A percentile compares a stretch with the other conserved stretches of the same genome.
Conservation (phyloP, 371 early-diverging fungal genomes). For the Mortierella sp. region DNA sequence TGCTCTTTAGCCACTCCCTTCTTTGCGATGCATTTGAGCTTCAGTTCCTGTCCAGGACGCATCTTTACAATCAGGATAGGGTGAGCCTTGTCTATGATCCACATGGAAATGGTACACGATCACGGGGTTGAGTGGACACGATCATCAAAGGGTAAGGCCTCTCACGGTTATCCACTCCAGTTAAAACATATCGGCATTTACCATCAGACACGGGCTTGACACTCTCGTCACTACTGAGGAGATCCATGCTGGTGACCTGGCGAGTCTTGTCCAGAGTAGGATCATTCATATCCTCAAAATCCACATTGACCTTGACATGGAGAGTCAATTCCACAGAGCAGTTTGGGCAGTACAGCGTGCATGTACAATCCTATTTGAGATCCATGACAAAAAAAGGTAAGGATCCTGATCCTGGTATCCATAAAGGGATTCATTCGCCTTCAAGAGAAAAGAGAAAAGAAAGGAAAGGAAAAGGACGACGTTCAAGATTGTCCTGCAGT, state of each 20-base stretch:
- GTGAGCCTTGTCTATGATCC: constrained; percentile 36
- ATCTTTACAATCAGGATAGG: constrained; percentile 90
- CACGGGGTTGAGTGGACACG: too few relatives aligned
- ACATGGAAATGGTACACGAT: neutral
- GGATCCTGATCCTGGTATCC: constrained; percentile 16
- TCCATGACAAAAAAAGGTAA: neutral
- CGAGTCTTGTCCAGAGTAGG: constrained; percentile 73
- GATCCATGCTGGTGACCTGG: constrained; percentile 86
- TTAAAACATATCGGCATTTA: constrained; percentile 20
- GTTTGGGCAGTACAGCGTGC: constrained; percentile 86
- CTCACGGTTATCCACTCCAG: neutral
- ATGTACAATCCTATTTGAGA: constrained; percentile 83
- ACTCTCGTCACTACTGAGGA: constrained; percentile 80
- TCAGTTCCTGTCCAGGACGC: constrained; percentile 92
- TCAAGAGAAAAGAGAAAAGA: neutral
- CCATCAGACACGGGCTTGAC: constrained; percentile 83
- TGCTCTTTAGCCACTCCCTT: constrained; percentile 98
- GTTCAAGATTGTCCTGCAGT: neutral
- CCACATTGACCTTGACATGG: constrained; percentile 77
- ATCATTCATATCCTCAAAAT: constrained; percentile 52
- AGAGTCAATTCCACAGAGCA: constrained; percentile 93
- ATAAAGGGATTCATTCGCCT: too few relatives aligned
- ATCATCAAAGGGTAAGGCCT: too few relatives aligned
- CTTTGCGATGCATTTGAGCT: constrained; percentile 87
- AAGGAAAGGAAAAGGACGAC: neutral